A percentile compares a stretch with the other conserved stretches of the same genome.
Conservation (phyloP, 176 grass and related monocot genomes). For the Cenchrus purpureus region DNA sequence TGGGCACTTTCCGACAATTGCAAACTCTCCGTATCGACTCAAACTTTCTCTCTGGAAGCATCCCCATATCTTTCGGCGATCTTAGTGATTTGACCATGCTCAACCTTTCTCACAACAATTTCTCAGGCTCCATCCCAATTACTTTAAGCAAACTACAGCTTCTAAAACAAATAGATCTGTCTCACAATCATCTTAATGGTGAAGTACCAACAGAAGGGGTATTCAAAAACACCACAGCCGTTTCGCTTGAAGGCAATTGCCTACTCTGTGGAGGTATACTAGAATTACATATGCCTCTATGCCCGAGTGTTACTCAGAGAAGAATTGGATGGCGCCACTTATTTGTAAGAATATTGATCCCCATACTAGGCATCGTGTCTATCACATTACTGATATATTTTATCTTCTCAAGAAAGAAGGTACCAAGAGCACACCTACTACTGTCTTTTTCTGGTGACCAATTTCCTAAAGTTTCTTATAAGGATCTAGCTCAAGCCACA, state of each 20-base stretch:
- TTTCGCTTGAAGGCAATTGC: constrained; percentile 39
- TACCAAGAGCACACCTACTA: background rate
- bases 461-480: constrained; percentile 48
- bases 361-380: constrained; percentile 1
- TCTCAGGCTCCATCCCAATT: constrained; percentile 45
- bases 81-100: constrained; percentile 23
- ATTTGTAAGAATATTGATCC: constrained; percentile 15
- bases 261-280: constrained; percentile 49
- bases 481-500: constrained; percentile 57
- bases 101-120: constrained; percentile 36
- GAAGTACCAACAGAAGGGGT: constrained; percentile 48
- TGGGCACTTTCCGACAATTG: constrained; percentile 37
- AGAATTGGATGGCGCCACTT: background rate
- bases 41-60: constrained; percentile 49
- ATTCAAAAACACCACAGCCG: constrained; percentile 40
- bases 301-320: constrained; percentile 10
- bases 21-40: constrained; percentile 5
- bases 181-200: constrained; percentile 49
- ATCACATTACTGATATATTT: constrained; percentile 23
- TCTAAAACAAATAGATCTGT: constrained; percentile 34
- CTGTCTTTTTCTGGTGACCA: background rate
- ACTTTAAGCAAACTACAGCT: constrained; percentile 32
- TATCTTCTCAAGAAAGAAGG: constrained; percentile 11
- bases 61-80: constrained; percentile 17
- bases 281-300: constrained; percentile 48